A percentile compares a stretch with the other conserved stretches of the same genome.
Evolutionary conservation across 306 rosid genomes (phyloP).

Genomic region (Clitoria ternatea): DNA sequence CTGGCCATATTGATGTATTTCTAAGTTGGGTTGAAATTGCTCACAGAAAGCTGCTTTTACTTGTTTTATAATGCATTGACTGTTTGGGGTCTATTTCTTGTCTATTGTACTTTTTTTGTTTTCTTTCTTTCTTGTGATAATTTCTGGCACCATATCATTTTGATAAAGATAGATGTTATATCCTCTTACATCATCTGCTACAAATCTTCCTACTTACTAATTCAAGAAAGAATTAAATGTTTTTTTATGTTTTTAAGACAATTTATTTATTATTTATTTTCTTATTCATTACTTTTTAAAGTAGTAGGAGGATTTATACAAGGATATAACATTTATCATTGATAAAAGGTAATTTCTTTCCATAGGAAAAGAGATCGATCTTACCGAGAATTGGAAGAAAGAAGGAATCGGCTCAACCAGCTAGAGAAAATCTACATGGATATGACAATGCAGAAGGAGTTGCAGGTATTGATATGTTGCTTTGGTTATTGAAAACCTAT

Average conservation of each 20-base stretch:
- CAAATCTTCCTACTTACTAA: too few species aligned
- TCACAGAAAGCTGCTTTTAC: not conserved
- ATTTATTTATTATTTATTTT: too few species aligned
- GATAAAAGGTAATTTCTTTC: not conserved
- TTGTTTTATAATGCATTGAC: not conserved
- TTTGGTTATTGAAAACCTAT: not conserved
- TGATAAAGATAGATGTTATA: too few species aligned
- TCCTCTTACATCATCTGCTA: too few species aligned
- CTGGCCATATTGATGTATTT: not conserved
- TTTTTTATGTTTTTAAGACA: too few species aligned
- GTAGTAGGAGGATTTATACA: too few species aligned
- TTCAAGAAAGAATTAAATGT: too few species aligned
- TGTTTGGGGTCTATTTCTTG: not conserved
- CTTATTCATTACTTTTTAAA: too few species aligned
- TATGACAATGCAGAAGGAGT: constrained; percentile 71
- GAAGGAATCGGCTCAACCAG: constrained; percentile 53
- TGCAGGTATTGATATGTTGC: constrained; percentile 49
- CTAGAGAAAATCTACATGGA: constrained; percentile 68
- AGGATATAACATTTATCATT: too few species aligned
- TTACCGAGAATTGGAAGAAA: constrained; percentile 59
- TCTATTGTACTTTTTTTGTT: not conserved
- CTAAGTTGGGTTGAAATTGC: not conserved
- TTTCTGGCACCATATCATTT: not conserved
- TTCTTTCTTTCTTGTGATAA: constrained; percentile 12
- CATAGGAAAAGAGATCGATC: constrained; percentile 58